Evolutionary conservation across 1,139 yeast genomes (phyloP).

Genomic region (Zygotorulaspora mrakii): DNA sequence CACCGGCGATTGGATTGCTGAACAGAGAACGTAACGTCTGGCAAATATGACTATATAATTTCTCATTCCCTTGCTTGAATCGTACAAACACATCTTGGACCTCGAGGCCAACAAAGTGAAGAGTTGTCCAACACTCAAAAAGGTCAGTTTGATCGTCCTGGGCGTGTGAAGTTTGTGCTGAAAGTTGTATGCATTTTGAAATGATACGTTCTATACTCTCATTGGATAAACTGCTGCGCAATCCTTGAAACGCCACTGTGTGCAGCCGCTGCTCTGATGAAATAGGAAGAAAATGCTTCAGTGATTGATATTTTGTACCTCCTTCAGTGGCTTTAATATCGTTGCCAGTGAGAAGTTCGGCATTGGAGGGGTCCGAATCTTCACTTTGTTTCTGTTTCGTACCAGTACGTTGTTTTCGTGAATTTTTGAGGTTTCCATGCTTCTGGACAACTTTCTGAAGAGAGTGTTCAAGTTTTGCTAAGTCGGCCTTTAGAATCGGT

Average conservation of each 20-base stretch:
- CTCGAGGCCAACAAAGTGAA: conserved; percentile 15
- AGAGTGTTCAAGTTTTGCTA: conserved; percentile 23
- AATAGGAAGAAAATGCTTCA: conserved; percentile 28
- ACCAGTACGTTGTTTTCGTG: not conserved
- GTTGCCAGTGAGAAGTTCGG: no score
- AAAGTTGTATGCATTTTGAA: conserved; percentile 4
- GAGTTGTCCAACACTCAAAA: conserved; percentile 14
- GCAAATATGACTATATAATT: conserved; percentile 7
- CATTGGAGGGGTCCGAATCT: not conserved
- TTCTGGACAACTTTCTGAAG: conserved; percentile 8
- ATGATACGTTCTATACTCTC: conserved; percentile 15
- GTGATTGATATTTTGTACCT: conserved; percentile 17
- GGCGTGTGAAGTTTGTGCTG: conserved; percentile 4
- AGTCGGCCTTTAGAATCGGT: conserved; percentile 30
- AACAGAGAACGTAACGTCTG: conserved; percentile 5
- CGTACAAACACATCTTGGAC: conserved; percentile 24
- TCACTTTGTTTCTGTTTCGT: not conserved
- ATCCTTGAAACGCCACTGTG: conserved; percentile 22
- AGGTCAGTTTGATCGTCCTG: conserved; percentile 6
- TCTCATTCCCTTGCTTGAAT: conserved; percentile 12
- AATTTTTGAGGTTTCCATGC: conserved; percentile 1
- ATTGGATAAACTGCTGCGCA: conserved; percentile 15
- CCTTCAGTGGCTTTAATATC: not conserved
- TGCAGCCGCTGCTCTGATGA: conserved; percentile 28
- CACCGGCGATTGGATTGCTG: not conserved